Conservation (phyloP, 2,329 filamentous ascomycete genomes). For the Penicillium sp. region DNA sequence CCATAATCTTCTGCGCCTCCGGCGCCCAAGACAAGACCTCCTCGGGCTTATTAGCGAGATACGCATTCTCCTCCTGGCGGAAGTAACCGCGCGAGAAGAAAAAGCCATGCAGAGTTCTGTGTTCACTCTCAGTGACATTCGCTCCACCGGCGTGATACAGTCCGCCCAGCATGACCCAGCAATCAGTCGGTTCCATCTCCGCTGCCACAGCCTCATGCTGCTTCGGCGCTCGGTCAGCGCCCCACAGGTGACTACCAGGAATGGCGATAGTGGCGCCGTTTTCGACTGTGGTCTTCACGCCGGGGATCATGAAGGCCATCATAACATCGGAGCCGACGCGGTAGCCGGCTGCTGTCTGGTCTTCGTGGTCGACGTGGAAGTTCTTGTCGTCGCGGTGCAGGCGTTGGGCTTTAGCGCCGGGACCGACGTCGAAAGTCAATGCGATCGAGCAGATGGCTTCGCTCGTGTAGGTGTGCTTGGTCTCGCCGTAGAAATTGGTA, state of each 20-base stretch:
- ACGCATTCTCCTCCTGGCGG: neutral
- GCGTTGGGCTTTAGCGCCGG: conserved; percentile 41
- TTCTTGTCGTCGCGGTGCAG: conserved; percentile 41
- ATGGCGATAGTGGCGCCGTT: conserved; percentile 46
- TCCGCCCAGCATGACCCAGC: conserved; percentile 41
- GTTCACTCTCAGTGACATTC: conserved; percentile 30
- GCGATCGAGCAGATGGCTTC: conserved; percentile 25
- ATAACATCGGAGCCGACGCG: conserved; percentile 30
- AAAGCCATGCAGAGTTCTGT: neutral
- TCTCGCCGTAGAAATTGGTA: conserved; percentile 27
- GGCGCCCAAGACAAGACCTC: neutral
- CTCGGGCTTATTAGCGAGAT: neutral
- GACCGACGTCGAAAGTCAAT: conserved; percentile 31
- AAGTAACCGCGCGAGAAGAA: neutral
- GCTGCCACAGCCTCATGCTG: conserved; percentile 41
- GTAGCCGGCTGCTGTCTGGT: conserved; percentile 18
- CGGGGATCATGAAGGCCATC: conserved; percentile 40
- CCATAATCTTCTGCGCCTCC: neutral
- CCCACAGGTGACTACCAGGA: conserved; percentile 44
- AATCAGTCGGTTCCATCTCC: conserved; percentile 42
- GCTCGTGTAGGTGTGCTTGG: conserved; percentile 28
- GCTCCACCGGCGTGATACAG: conserved; percentile 43
- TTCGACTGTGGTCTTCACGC: conserved; percentile 41
- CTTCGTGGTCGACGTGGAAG: neutral
- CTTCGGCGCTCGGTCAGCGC: conserved; percentile 35